phyloP scores from a whole-genome alignment of 306 rosid genomes.

The Cicer cuneatum region DNA sequence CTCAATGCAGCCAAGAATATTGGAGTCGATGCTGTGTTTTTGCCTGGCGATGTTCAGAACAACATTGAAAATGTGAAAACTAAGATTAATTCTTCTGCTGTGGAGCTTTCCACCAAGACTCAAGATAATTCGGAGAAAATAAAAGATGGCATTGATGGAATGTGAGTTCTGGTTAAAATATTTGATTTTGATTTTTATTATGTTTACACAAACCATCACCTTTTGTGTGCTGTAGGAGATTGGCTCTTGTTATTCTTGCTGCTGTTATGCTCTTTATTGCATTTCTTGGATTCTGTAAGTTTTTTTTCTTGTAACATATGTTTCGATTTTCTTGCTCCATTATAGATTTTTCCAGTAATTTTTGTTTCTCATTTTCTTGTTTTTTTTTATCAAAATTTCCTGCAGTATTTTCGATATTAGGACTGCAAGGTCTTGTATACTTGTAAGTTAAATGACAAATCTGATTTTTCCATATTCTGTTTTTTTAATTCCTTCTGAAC shows the following conservation, averaged over 20 bases:
- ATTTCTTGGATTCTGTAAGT: constrained; percentile 81
- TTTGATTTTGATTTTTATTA: neutral
- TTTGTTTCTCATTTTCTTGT: constrained; percentile 27
- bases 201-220: constrained; percentile 5
- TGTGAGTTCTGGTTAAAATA: constrained; percentile 40
- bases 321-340: neutral
- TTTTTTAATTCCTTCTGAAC: neutral
- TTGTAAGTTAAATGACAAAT: constrained; percentile 61
- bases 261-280: constrained; percentile 82
- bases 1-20: constrained; percentile 57
- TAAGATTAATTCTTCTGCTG: constrained; percentile 48
- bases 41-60: constrained; percentile 53
- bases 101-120: constrained; percentile 46
- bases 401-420: constrained; percentile 83
- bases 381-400: constrained; percentile 21
- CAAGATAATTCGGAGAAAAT: constrained; percentile 48
- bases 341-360: neutral
- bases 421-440: constrained; percentile 76
- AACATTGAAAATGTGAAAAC: constrained; percentile 41
- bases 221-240: constrained; percentile 59
- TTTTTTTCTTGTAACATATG: neutral
- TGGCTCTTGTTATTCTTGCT: constrained; percentile 74
- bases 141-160: constrained; percentile 43
- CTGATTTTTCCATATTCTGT: neutral
- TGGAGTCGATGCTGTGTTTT: constrained; percentile 53